phyloP scores from a whole-genome alignment of 768 basidiomycete species.

The Nidularia sp. region DNA sequence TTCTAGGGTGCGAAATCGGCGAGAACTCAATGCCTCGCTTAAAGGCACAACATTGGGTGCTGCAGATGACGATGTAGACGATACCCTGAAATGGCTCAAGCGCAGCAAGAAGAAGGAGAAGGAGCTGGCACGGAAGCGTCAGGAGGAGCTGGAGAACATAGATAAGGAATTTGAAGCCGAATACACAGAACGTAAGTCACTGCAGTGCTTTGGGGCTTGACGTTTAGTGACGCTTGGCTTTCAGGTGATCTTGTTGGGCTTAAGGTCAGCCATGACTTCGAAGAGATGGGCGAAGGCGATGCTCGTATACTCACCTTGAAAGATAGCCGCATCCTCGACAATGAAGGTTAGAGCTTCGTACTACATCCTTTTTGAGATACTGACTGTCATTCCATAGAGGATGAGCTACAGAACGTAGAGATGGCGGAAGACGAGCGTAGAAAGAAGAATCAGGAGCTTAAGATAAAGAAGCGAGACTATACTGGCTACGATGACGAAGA shows the following conservation, averaged over 20 bases:
- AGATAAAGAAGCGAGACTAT: constrained; percentile 86
- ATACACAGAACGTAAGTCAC: constrained; percentile 79
- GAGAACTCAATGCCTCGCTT: constrained; percentile 88
- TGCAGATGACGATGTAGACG: constrained; percentile 71
- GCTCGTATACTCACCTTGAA: constrained; percentile 95
- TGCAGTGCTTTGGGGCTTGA: no score
- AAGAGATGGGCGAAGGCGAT: constrained; percentile 89
- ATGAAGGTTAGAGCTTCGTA: constrained; percentile 63
- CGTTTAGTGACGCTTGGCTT: neutral
- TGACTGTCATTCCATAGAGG: constrained; percentile 54
- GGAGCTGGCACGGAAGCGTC: constrained; percentile 79
- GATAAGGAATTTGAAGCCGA: constrained; percentile 72
- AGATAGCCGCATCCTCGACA: constrained; percentile 92
- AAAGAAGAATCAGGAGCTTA: constrained; percentile 76
- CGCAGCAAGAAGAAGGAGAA: constrained; percentile 86
- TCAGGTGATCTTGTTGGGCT: constrained; percentile 88
- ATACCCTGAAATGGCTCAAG: constrained; percentile 89
- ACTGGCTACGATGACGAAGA: constrained; percentile 97
- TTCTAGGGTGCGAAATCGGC: constrained; percentile 87
- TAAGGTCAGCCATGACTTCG: constrained; percentile 95
- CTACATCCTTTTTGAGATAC: neutral
- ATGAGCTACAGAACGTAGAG: constrained; percentile 94
- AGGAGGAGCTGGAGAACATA: constrained; percentile 79
- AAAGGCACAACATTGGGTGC: constrained; percentile 92
- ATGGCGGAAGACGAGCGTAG: constrained; percentile 85